phyloP scores from a whole-genome alignment of 2,329 filamentous ascomycete genomes.

The Westerdykella aurantiaca region DNA sequence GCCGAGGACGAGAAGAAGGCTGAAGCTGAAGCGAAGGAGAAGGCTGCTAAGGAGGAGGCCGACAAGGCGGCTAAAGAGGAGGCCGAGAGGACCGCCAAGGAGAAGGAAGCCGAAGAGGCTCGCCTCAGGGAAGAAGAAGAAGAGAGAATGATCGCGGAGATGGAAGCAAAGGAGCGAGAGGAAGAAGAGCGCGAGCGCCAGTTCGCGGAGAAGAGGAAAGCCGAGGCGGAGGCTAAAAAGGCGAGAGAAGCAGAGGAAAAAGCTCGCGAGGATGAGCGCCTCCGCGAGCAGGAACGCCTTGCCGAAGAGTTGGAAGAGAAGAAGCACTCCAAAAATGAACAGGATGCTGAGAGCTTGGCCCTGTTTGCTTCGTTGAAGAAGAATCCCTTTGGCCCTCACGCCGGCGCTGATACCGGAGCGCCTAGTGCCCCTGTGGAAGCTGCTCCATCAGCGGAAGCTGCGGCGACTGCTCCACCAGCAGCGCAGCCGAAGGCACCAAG shows the following conservation, averaged over 20 bases:
- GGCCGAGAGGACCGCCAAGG: slow-evolving; percentile 12
- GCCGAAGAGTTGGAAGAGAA: slow-evolving; percentile 44
- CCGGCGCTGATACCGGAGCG: slow-evolving; percentile 18
- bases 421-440: slow-evolving; percentile 27
- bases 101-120: slow-evolving; percentile 29
- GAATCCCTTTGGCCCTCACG: slow-evolving; percentile 41
- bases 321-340: slow-evolving; percentile 38
- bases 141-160: slow-evolving; percentile 61
- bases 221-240: slow-evolving; percentile 54
- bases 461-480: slow-evolving; percentile 18
- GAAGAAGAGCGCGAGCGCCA: slow-evolving; percentile 65
- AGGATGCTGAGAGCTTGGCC: slow-evolving; percentile 38
- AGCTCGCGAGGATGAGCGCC: slow-evolving; percentile 49
- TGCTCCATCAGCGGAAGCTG: slow-evolving; percentile 44
- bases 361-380: slow-evolving; percentile 47
- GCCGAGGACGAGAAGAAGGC: slow-evolving; percentile 12
- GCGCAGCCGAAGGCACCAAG: slow-evolving; percentile 37
- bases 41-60: slow-evolving; percentile 16
- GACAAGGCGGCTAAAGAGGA: slow-evolving; percentile 14
- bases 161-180: slow-evolving; percentile 41
- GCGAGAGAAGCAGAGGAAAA: slow-evolving; percentile 45
- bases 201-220: slow-evolving; percentile 64
- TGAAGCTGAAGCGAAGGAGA: slow-evolving; percentile 18
- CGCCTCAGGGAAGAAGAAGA: slow-evolving; percentile 41
- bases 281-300: slow-evolving; percentile 46